Conservation (phyloP, 179 eudicot genomes). For the Corrigiola litoralis region DNA sequence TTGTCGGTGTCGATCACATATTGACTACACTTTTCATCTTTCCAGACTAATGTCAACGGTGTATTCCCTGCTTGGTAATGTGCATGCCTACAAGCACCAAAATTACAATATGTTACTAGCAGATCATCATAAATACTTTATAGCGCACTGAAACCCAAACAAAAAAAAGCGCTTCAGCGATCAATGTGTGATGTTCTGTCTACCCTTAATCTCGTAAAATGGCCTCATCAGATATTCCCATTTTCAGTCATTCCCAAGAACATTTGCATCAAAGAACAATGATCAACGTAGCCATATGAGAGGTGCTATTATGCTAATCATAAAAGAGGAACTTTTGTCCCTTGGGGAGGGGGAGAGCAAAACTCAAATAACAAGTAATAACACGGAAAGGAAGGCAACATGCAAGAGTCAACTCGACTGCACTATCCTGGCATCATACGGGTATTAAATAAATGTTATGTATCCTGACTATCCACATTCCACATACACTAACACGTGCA, state of each 20-base stretch:
- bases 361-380: background rate
- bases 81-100: constrained; percentile 56
- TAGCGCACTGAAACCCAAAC: too few relatives aligned
- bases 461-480: too few relatives aligned
- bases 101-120: background rate
- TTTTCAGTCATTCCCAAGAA: background rate
- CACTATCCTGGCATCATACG: background rate
- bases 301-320: too few relatives aligned
- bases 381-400: background rate
- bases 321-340: too few relatives aligned
- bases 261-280: background rate
- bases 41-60: constrained; percentile 87
- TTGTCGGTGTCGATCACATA: constrained; percentile 90
- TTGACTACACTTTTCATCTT: constrained; percentile 89
- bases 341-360: background rate
- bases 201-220: background rate
- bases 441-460: background rate
- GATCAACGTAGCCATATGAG: background rate
- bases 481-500: background rate
- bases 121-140: background rate
- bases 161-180: background rate
- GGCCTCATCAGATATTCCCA: background rate
- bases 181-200: background rate
- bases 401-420: background rate
- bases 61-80: constrained; percentile 96